Conservation (phyloP, 2,329 filamentous ascomycete genomes). For the Fusarium agapanthi region DNA sequence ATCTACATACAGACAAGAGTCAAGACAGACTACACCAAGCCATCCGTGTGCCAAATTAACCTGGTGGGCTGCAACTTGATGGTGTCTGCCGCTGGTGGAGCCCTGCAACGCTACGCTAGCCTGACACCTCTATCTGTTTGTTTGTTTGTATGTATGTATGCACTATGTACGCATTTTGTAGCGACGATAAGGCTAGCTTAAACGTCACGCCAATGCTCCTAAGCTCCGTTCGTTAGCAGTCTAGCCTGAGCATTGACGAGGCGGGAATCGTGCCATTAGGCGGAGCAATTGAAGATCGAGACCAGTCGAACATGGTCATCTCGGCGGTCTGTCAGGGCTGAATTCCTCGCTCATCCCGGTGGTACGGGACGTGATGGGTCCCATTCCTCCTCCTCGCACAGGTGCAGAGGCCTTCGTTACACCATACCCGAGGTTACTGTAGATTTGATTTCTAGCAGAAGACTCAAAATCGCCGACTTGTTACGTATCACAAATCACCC, state of each 20-base stretch:
- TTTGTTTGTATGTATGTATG: too few species aligned
- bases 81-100: slow-evolving; percentile 32
- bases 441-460: slow-evolving; percentile 9
- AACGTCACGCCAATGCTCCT: slow-evolving; percentile 37
- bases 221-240: slow-evolving; percentile 35
- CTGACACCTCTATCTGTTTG: neutral
- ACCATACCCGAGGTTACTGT: slow-evolving; percentile 33
- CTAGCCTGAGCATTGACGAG: slow-evolving; percentile 24
- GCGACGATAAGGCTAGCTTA: slow-evolving; percentile 39
- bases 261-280: slow-evolving; percentile 43
- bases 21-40: slow-evolving; percentile 35
- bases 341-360: slow-evolving; percentile 39
- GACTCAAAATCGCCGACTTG: slow-evolving; percentile 18
- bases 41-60: slow-evolving; percentile 42
- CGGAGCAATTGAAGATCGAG: slow-evolving; percentile 42
- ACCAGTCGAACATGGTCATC: slow-evolving; percentile 37
- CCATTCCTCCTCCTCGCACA: slow-evolving; percentile 29
- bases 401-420: slow-evolving; percentile 22
- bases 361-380: slow-evolving; percentile 40
- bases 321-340: slow-evolving; percentile 14
- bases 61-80: slow-evolving; percentile 24
- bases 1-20: neutral
- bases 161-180: neutral
- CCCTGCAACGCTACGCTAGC: slow-evolving; percentile 17
- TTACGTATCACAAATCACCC: slow-evolving; percentile 8